Conservation (phyloP, 371 early-diverging fungal genomes). For the Actinomucor elegans region DNA sequence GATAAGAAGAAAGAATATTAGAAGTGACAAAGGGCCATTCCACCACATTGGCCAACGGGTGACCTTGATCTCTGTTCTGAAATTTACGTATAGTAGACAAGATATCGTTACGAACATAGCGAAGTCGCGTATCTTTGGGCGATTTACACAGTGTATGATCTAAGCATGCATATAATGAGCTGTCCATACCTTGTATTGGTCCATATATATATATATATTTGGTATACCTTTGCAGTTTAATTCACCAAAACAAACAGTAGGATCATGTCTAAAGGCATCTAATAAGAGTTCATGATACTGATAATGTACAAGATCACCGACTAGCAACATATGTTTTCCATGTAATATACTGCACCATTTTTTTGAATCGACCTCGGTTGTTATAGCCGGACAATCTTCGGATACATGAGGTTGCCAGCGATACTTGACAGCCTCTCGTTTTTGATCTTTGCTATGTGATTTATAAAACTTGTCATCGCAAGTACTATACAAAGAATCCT, state of each 20-base stretch:
- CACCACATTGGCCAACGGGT: conserved; percentile 37
- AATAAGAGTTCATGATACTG: conserved; percentile 58
- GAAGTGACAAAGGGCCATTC: conserved; percentile 53
- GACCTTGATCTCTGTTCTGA: conserved; percentile 33
- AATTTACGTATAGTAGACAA: conserved; percentile 41
- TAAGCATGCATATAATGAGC: neutral
- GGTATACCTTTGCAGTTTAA: conserved; percentile 51
- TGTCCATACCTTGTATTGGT: too few relatives aligned
- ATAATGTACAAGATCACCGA: conserved; percentile 58
- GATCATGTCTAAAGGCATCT: conserved; percentile 47
- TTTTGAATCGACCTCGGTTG: conserved; percentile 12
- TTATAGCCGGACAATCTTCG: conserved; percentile 5
- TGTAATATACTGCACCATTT: conserved; percentile 37
- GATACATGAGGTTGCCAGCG: conserved; percentile 21
- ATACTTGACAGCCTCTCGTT: conserved; percentile 32
- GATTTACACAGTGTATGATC: conserved; percentile 46
- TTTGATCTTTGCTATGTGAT: conserved; percentile 13
- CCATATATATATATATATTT: too few relatives aligned
- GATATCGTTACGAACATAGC: conserved; percentile 57
- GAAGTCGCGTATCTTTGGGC: conserved; percentile 30
- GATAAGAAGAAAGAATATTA: conserved; percentile 36
- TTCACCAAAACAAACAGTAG: conserved; percentile 58
- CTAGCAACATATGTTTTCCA: conserved; percentile 46
- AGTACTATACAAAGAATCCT: conserved; percentile 40
- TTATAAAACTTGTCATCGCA: conserved; percentile 38